These are phyloP conservation scores for Stereocaulon alpinum DNA, from an alignment of 495 filamentous ascomycete species.

Conservation along the genomic window DNA sequence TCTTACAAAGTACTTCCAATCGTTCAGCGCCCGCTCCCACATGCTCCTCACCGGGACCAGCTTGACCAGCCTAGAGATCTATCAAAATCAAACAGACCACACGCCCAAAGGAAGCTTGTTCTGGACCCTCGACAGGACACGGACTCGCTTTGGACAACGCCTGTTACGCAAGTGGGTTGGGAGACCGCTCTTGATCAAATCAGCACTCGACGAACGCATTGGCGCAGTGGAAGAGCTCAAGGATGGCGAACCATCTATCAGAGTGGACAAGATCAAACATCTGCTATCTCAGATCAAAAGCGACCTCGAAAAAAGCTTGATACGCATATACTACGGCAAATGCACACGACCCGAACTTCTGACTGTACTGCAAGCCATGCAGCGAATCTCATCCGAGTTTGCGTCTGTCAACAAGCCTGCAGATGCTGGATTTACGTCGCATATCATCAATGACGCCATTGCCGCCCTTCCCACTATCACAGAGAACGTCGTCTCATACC, in stretches of 20 bases:
- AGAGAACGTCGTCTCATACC: conserved; percentile 54
- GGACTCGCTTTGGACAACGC: conserved; percentile 80
- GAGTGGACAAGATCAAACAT: conserved; percentile 60
- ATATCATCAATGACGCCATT: conserved; percentile 61
- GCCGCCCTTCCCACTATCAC: conserved; percentile 66
- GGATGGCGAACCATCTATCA: conserved; percentile 49
- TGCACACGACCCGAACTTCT: conserved; percentile 88
- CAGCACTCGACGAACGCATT: conserved; percentile 69
- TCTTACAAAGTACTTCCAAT: conserved; percentile 93
- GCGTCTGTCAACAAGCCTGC: conserved; percentile 48
- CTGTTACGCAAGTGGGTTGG: conserved; percentile 93
- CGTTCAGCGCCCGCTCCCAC: conserved; percentile 86
- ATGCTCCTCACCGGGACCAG: conserved; percentile 98
- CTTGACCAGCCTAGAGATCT: conserved; percentile 86
- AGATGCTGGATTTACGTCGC: conserved; percentile 65
- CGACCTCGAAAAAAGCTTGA: conserved; percentile 85
- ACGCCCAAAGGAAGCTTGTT: conserved; percentile 80
- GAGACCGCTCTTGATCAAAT: conserved; percentile 72
- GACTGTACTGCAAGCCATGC: conserved; percentile 71
- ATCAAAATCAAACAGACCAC: conserved; percentile 88
- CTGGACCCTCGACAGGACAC: conserved; percentile 90
- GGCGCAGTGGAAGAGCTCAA: conserved; percentile 82
- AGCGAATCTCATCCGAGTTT: conserved; percentile 68
- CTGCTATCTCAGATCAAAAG: conserved; percentile 61
- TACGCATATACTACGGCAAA: conserved; percentile 94